Evolutionary conservation across 305 asterid species (phyloP), one percentile per base, ranked within the genome.

Genomic region (Fraxinus xanthoxyloides): DNA sequence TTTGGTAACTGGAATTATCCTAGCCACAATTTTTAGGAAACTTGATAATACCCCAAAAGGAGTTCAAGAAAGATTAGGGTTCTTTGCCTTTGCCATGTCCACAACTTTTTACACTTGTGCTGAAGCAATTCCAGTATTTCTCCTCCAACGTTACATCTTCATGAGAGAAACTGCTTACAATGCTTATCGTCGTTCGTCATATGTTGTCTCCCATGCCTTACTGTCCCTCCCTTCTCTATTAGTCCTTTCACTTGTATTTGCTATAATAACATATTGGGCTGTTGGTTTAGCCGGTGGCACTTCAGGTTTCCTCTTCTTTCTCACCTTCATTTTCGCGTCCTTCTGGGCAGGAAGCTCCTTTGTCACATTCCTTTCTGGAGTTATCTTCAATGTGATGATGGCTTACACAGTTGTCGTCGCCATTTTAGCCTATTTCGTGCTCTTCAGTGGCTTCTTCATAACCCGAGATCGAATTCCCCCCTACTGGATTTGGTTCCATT

Each of bases 301-400:
- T 0, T 74, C 89, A 0, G 92, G 93, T 0, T 91, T 90, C 86
- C 30, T 83, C 30, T 79, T 90, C 87, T 91, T 79, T 82, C 80
- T 89, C 80, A 19, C 74, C 12, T 87, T 90, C 87, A 83, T 89
- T n/a, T 75, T 90, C 0, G 92, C 93, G 12, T 85, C 95, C 0
- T 91, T 91, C 82, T 91, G 95, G 95, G 92, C 89, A 5, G 95
- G 95, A 7, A 87, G 87, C 82, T 91, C 95, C 0, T 91, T 91
- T 82, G 95, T 90, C 17, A 87, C 95, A 0, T 91, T 91, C 75
- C 89, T 91, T 3, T 90, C 92, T 0, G 91, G 92, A 1, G 34
- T 90, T 10, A 81, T 90, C 34, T 88, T 85, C 76, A 85, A 90
- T 63, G 79, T 87, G 9, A 91, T 90, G 93, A 46, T 89, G 89